phyloP scores from a whole-genome alignment of 2,329 filamentous ascomycete genomes.

The Monilinia polystroma region DNA sequence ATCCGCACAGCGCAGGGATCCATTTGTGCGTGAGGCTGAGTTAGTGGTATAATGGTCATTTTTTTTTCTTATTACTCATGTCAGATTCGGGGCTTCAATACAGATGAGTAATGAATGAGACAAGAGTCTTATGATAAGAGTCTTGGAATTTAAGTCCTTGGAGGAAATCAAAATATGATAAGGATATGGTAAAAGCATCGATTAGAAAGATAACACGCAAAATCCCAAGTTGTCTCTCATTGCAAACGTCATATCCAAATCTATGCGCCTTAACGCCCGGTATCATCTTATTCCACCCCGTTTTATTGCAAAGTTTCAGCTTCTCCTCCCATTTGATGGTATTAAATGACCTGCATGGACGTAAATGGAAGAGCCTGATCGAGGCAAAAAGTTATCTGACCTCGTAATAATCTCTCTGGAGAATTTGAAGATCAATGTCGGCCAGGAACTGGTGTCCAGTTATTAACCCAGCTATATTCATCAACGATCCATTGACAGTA shows the following conservation, averaged over 20 bases:
- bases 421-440: conserved; percentile 25
- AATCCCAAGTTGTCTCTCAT: neutral
- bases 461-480: conserved; percentile 37
- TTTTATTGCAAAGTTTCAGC: neutral
- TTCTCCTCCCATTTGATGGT: neutral
- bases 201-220: conserved; percentile 4
- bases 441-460: conserved; percentile 14
- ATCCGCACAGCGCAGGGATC: neutral
- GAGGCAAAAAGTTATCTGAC: neutral
- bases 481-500: conserved; percentile 56
- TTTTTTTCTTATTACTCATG: neutral
- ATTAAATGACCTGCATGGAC: neutral
- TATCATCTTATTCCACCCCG: neutral
- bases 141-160: too few species aligned
- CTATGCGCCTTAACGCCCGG: conserved; percentile 11
- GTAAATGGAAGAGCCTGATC: neutral
- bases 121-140: neutral
- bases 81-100: neutral
- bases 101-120: neutral
- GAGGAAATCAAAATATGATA: too few species aligned
- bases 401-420: neutral
- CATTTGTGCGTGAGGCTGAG: neutral
- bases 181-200: neutral
- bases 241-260: neutral
- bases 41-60: neutral